These are phyloP conservation scores for Neurospora sp. DNA, from an alignment of 495 filamentous ascomycete species.

Conservation along the genomic window DNA sequence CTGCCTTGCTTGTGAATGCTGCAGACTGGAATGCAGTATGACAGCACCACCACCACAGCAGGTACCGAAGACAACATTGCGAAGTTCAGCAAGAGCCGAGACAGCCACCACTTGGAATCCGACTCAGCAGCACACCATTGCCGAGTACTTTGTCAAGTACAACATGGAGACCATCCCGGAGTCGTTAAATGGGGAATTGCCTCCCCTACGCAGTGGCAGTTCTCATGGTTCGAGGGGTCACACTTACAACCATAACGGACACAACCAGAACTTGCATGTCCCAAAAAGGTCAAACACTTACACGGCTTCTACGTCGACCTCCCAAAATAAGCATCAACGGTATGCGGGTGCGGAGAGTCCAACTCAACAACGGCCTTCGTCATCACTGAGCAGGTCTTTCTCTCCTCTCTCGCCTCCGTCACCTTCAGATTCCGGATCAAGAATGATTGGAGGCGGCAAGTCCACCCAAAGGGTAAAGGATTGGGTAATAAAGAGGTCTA, in stretches of 20 bases:
- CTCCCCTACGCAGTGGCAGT: not conserved
- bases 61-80: not conserved
- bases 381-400: not conserved
- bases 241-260: not conserved
- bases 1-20: not conserved
- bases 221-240: not conserved
- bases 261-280: not conserved
- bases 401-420: not conserved
- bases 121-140: not conserved
- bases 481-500: constrained; percentile 22
- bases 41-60: not conserved
- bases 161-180: not conserved
- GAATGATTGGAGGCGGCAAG: constrained; percentile 1
- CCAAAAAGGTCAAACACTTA: not conserved
- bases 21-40: not conserved
- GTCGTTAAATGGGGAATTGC: not conserved
- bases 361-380: not conserved
- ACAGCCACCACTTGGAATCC: not conserved
- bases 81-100: not conserved
- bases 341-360: not conserved
- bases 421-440: not conserved
- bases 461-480: constrained; percentile 15
- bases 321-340: not conserved
- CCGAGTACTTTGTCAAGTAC: not conserved
- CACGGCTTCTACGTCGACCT: not conserved